Conservation (phyloP, 352 stramenopile genomes). For the Phytophthora podocarpi region DNA sequence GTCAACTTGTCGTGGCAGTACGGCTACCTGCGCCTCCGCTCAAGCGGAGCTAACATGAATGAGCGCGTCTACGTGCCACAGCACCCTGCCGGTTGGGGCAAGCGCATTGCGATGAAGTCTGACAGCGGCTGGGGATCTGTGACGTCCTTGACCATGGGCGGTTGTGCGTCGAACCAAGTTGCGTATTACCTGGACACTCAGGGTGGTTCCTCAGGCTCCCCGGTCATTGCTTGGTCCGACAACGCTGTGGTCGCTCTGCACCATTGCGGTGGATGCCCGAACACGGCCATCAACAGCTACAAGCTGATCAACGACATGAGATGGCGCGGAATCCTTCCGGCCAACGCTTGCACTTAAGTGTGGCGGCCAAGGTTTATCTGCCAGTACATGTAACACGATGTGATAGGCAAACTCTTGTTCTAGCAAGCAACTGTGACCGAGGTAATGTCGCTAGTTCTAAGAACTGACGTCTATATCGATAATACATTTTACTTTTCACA, state of each 20-base stretch:
- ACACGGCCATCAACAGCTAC: conserved; percentile 72
- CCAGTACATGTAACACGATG: too few relatives aligned
- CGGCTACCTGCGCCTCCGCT: conserved; percentile 63
- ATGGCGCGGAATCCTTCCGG: conserved; percentile 43
- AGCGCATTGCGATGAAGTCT: conserved; percentile 69
- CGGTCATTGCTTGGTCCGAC: conserved; percentile 61
- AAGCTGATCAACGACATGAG: conserved; percentile 62
- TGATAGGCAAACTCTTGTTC: too few relatives aligned
- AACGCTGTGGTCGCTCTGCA: conserved; percentile 71
- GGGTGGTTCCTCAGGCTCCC: conserved; percentile 74
- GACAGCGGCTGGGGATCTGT: conserved; percentile 45
- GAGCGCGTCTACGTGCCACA: conserved; percentile 71
- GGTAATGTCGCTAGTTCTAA: too few relatives aligned
- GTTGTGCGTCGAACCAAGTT: conserved; percentile 61
- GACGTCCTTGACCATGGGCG: conserved; percentile 45
- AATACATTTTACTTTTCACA: conserved; percentile 1
- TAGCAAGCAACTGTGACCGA: too few relatives aligned
- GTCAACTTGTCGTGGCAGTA: conserved; percentile 52
- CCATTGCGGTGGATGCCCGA: conserved; percentile 80
- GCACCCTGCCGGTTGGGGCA: conserved; percentile 68
- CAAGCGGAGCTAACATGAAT: conserved; percentile 42
- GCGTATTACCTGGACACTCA: conserved; percentile 75
- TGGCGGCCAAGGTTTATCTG: too few relatives aligned
- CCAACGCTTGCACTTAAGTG: conserved; percentile 38
- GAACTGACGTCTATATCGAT: background rate